Percentiles rank a stretch among this genome's conserved stretches.
These are phyloP conservation scores for Emydomyces testavorans DNA, from an alignment of 2,329 filamentous ascomycete genomes.

Conservation along the genomic window DNA sequence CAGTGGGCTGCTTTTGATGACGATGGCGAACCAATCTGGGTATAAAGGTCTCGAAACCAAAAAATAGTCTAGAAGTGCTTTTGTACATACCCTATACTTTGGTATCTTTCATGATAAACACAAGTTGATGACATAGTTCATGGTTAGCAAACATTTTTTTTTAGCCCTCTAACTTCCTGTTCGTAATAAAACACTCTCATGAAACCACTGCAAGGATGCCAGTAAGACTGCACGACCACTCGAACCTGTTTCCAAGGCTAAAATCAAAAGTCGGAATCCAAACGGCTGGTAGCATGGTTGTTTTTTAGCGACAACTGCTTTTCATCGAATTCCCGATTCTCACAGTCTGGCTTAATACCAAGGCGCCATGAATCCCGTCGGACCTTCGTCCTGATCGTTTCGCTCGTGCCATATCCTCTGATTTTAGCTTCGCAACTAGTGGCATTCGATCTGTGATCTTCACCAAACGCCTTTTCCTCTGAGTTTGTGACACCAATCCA, in stretches of 20 bases:
- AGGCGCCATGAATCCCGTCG: constrained; percentile 6
- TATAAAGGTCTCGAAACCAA: constrained; percentile 9
- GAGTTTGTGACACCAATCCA: not conserved
- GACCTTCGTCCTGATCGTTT: not conserved
- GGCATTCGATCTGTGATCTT: not conserved
- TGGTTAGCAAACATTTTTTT: not conserved
- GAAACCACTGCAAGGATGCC: too few relatives aligned
- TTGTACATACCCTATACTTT: not conserved
- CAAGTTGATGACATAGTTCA: not conserved
- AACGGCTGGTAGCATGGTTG: not conserved
- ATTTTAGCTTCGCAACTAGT: not conserved
- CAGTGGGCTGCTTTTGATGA: constrained; percentile 80
- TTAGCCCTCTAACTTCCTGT: too few relatives aligned
- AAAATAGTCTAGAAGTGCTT: not conserved
- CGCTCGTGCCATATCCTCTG: not conserved
- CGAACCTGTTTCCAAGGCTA: too few relatives aligned
- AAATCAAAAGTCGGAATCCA: not conserved
- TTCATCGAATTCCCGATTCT: not conserved
- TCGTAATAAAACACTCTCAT: too few relatives aligned
- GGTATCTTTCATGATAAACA: not conserved
- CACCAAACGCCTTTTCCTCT: not conserved
- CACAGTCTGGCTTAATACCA: not conserved
- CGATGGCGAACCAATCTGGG: constrained; percentile 67
- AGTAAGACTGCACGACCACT: too few relatives aligned
- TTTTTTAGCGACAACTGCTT: not conserved